These are phyloP conservation scores for Naganishia liquefaciens DNA, from an alignment of 1,284 basidiomycete genomes.

Conservation along the genomic window DNA sequence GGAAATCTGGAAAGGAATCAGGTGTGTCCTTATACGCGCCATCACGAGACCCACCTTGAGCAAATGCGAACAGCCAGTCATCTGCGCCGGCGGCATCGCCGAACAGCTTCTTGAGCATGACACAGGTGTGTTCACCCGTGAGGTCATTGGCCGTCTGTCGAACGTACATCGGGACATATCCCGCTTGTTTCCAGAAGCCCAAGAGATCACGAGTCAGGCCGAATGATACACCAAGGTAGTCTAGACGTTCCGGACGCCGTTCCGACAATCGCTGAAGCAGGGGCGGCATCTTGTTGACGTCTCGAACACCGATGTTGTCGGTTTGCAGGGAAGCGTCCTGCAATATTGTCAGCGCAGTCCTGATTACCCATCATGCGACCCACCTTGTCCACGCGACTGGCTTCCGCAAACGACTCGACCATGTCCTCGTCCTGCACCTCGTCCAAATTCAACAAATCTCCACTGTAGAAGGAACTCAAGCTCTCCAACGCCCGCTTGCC, in stretches of 20 bases:
- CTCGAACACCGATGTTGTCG: conserved; percentile 73
- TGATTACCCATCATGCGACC: conserved; percentile 30
- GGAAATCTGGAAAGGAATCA: conserved; percentile 67
- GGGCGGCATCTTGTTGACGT: conserved; percentile 82
- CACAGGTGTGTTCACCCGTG: conserved; percentile 94
- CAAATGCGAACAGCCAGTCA: conserved; percentile 86
- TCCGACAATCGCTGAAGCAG: conserved; percentile 88
- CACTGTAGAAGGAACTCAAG: conserved; percentile 86
- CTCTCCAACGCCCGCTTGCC: conserved; percentile 87
- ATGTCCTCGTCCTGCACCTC: conserved; percentile 63
- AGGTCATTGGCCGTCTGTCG: conserved; percentile 92
- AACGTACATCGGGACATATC: conserved; percentile 87
- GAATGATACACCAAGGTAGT: conserved; percentile 96
- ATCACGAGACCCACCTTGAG: conserved; percentile 64
- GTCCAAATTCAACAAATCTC: conserved; percentile 86
- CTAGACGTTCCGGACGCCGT: conserved; percentile 82
- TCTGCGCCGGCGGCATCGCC: conserved; percentile 54
- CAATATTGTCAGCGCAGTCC: conserved; percentile 8
- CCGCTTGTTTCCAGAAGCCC: conserved; percentile 94
- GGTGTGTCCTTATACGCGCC: background rate
- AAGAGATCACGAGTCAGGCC: conserved; percentile 87
- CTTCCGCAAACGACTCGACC: conserved; percentile 64
- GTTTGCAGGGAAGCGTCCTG: conserved; percentile 61
- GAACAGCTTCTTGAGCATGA: conserved; percentile 81
- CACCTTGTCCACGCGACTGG: conserved; percentile 64